Base-by-base conservation (phyloP, 176 grass and related monocot species). In the Carex cristatella region DNA sequence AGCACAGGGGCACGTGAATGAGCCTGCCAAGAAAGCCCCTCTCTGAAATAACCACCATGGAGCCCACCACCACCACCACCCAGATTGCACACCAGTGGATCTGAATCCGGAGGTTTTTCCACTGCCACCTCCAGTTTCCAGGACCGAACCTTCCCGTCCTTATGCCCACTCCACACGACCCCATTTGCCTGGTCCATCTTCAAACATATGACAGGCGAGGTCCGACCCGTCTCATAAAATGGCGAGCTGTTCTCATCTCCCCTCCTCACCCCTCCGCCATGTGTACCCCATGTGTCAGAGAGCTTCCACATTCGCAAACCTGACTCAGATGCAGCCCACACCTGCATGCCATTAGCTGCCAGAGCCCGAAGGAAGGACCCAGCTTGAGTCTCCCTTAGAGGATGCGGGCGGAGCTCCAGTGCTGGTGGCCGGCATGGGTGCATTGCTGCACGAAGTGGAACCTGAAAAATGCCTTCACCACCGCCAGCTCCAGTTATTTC, bases 161-260 rank as follows among this genome's bases (percentile, higher is more conserved):
- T 98, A 69, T 98, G 91, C 27, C 95, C 95, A 40, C 91, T 95
- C 93, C 95, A 98, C 2, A 98, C 86, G 74, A 98, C 85, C 9
- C 86, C 86, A 68, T 81, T 89, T 23, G 95, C 93, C 75, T 55
- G 88, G 61, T 98, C 95, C 10, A 95, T 87, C 79, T 80, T 86
- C 65, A 95, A 83, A 84, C 93, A 98, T 58, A 95, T 88, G 67
- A 93, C 90, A 28, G 95, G 89, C 49, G 86, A 90, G 8, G 95
- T 87, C 28, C 83, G 84, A 67, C 89, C 84, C 10, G 92, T 92
- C 84, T 98, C 95, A 64, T 76, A 89, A 81, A 98, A 98, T 1
- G 92, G 93, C n/a, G 93, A 91, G 82, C 88, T 98, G 85, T 90
- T 89, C 92, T 98, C 95, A 88, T 94, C 93, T 38, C 95, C 93